Percentiles rank a stretch among this genome's conserved stretches.
Conservation (phyloP, 306 rosid genomes). For the Fragaria ananassa region DNA sequence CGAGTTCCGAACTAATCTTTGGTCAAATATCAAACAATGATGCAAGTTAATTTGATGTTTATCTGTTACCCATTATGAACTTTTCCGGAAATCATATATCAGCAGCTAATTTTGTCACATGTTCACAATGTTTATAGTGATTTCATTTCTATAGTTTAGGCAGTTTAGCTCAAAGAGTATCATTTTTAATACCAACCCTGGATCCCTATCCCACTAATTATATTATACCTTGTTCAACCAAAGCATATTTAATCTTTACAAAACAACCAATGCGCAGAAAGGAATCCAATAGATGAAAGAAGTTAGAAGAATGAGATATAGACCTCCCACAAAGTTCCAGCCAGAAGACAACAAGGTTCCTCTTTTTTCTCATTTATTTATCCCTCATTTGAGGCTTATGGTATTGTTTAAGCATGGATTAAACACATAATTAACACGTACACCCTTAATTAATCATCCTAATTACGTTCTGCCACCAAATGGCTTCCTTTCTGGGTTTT, state of each 20-base stretch:
- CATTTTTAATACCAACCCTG: neutral
- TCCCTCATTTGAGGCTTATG: conserved; percentile 9
- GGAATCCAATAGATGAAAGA: conserved; percentile 5
- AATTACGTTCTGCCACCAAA: neutral
- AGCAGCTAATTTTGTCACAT: too few species aligned
- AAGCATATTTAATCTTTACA: neutral
- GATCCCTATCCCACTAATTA: neutral
- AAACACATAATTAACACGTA: too few species aligned
- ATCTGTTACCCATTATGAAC: too few species aligned
- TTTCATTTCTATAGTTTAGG: neutral
- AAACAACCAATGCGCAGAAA: neutral
- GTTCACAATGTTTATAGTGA: neutral
- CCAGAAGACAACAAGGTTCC: conserved; percentile 5
- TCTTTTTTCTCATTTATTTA: neutral
- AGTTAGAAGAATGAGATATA: neutral
- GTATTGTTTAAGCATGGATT: conserved; percentile 6
- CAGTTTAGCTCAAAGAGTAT: neutral
- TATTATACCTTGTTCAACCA: neutral
- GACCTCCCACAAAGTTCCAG: conserved; percentile 1
- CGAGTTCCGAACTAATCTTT: too few species aligned
- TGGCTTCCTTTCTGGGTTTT: neutral
- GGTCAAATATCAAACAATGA: too few species aligned
- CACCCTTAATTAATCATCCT: neutral
- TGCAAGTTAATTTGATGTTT: too few species aligned
- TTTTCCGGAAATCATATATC: too few species aligned